A percentile compares a stretch with the other conserved stretches of the same genome.
Conservation (phyloP, 2,329 filamentous ascomycete species). For the Ciborinia camelliae region DNA sequence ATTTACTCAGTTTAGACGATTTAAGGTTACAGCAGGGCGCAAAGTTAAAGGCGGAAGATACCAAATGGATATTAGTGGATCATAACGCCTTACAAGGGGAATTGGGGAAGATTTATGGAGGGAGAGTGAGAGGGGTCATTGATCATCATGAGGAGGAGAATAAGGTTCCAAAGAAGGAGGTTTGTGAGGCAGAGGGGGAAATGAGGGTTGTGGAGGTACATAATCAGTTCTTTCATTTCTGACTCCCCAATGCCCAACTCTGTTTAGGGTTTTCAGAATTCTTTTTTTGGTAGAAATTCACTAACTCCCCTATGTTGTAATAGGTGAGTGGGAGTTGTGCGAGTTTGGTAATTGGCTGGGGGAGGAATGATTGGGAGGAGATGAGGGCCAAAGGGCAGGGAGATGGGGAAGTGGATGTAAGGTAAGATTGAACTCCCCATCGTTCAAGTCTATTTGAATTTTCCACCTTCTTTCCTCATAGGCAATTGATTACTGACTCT, state of each 20-base stretch:
- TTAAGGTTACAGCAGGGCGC: slow-evolving; percentile 52
- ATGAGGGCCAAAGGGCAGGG: slow-evolving; percentile 45
- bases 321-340: slow-evolving; percentile 66
- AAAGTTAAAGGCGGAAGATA: slow-evolving; percentile 43
- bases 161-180: slow-evolving; percentile 45
- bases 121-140: slow-evolving; percentile 60
- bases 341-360: slow-evolving; percentile 64
- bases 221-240: too few relatives aligned
- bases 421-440: background rate
- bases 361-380: slow-evolving; percentile 54
- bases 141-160: slow-evolving; percentile 78
- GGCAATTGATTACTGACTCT: background rate
- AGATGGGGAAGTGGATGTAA: slow-evolving; percentile 17
- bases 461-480: background rate
- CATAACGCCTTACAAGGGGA: slow-evolving; percentile 70
- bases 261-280: too few relatives aligned
- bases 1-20: slow-evolving; percentile 65
- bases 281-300: too few relatives aligned
- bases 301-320: too few relatives aligned
- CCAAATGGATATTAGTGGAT: slow-evolving; percentile 72
- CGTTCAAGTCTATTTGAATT: background rate
- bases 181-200: slow-evolving; percentile 43
- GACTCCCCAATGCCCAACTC: too few relatives aligned
- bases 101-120: slow-evolving; percentile 52
- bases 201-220: slow-evolving; percentile 56